A percentile compares a stretch with the other conserved stretches of the same genome.
Conservation (phyloP, 2,329 filamentous ascomycete genomes). For the Aspergillus brasiliensis region DNA sequence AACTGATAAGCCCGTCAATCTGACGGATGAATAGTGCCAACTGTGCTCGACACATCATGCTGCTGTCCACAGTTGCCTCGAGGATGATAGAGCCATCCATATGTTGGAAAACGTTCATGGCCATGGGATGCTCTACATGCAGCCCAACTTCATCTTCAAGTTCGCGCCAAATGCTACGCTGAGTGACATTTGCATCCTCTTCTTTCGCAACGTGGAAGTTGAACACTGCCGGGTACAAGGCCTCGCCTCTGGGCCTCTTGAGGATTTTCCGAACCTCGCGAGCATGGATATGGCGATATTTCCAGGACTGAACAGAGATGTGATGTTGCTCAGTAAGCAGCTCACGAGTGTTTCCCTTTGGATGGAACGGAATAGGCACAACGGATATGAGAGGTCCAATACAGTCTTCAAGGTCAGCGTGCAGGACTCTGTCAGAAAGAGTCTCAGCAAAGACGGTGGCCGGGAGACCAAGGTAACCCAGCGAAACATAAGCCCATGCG, state of each 20-base stretch:
- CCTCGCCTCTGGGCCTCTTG: constrained; percentile 25
- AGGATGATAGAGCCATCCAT: constrained; percentile 24
- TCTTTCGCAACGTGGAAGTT: constrained; percentile 31
- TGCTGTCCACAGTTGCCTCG: constrained; percentile 28
- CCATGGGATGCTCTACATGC: constrained; percentile 45
- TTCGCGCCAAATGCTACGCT: constrained; percentile 28
- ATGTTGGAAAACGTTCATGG: constrained; percentile 40
- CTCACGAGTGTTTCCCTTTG: constrained; percentile 26
- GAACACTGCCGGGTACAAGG: constrained; percentile 37
- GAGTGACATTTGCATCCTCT: background rate
- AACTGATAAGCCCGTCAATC: constrained; percentile 30
- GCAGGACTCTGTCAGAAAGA: constrained; percentile 33
- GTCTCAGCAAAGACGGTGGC: constrained; percentile 36
- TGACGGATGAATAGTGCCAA: constrained; percentile 33
- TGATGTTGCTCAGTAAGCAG: constrained; percentile 28
- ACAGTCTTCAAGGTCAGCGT: constrained; percentile 28
- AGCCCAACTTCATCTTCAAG: constrained; percentile 36
- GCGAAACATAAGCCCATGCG: constrained; percentile 32
- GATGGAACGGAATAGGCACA: constrained; percentile 36
- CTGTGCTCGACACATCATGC: constrained; percentile 31
- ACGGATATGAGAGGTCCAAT: constrained; percentile 38
- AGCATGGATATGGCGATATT: constrained; percentile 32
- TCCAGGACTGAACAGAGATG: constrained; percentile 28
- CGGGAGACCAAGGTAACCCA: constrained; percentile 30
- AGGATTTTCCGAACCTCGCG: constrained; percentile 33